Conservation (phyloP, 495 filamentous ascomycete genomes). For the Aspergillus haitiensis region DNA sequence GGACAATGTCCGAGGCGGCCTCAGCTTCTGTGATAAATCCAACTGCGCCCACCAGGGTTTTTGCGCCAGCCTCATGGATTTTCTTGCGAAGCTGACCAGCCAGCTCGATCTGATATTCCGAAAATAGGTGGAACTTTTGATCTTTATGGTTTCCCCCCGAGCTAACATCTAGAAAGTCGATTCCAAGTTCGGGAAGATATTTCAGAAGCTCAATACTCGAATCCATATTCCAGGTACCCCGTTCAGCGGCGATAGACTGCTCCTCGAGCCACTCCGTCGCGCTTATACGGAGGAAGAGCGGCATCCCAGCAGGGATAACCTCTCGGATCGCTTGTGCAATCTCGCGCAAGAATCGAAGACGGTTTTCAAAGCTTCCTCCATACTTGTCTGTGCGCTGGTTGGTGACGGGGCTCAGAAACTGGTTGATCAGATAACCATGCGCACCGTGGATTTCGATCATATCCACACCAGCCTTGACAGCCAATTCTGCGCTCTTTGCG, state of each 20-base stretch:
- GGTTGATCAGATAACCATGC: slow-evolving; percentile 69
- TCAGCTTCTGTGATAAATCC: slow-evolving; percentile 67
- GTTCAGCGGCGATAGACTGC: slow-evolving; percentile 38
- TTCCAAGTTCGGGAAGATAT: slow-evolving; percentile 60
- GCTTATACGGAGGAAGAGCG: slow-evolving; percentile 68
- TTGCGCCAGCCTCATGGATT: slow-evolving; percentile 54
- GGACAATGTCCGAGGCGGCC: slow-evolving; percentile 57
- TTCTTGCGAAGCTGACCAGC: slow-evolving; percentile 59
- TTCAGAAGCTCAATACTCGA: slow-evolving; percentile 63
- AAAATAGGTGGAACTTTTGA: slow-evolving; percentile 56
- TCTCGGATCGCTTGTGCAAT: slow-evolving; percentile 52
- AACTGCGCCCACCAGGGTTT: slow-evolving; percentile 67
- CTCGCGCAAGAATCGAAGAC: slow-evolving; percentile 56
- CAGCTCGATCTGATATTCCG: slow-evolving; percentile 64
- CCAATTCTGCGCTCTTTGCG: slow-evolving; percentile 56
- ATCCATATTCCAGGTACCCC: slow-evolving; percentile 64
- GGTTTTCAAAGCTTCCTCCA: slow-evolving; percentile 59
- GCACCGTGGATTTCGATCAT: slow-evolving; percentile 62
- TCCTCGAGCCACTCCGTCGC: slow-evolving; percentile 73
- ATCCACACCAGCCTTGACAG: slow-evolving; percentile 67
- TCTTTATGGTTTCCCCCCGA: slow-evolving; percentile 63
- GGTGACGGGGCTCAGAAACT: slow-evolving; percentile 62
- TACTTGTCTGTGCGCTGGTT: slow-evolving; percentile 64
- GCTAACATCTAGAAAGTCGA: slow-evolving; percentile 77
- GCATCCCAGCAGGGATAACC: slow-evolving; percentile 61